Evolutionary conservation across 2,329 filamentous ascomycete species (phyloP).

Genomic region (Myriosclerotinia scirpicola): DNA sequence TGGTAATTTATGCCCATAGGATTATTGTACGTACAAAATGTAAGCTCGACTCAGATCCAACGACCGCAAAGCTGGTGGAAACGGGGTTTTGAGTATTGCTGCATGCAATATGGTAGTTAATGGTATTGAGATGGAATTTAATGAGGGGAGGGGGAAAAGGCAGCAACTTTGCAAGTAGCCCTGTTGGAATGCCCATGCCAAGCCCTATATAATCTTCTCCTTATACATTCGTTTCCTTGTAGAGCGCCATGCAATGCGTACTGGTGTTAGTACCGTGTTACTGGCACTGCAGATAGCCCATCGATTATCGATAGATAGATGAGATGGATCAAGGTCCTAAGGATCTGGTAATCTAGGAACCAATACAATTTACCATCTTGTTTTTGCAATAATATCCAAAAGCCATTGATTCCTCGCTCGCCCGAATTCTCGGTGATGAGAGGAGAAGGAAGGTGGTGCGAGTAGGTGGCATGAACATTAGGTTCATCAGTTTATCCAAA

Average conservation of each 20-base stretch:
- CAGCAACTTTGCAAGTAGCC: neutral
- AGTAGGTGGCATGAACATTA: neutral
- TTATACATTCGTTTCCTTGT: conserved; percentile 3
- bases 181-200: neutral
- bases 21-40: conserved; percentile 11
- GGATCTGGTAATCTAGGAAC: conserved; percentile 6
- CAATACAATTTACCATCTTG: conserved; percentile 10
- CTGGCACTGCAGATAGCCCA: neutral
- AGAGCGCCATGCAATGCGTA: conserved; percentile 5
- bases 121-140: too few species aligned
- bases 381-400: neutral
- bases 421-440: neutral
- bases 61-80: neutral
- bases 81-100: neutral
- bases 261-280: too few species aligned
- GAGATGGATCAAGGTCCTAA: conserved; percentile 11
- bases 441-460: neutral
- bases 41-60: conserved; percentile 6
- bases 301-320: conserved; percentile 1
- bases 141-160: too few species aligned
- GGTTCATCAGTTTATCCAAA: neutral
- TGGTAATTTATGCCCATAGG: conserved; percentile 2
- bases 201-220: conserved; percentile 1
- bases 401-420: neutral
- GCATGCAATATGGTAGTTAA: neutral